These are phyloP conservation scores for Vinca minor DNA, from an alignment of 257 asterid genomes.

Conservation along the genomic window DNA sequence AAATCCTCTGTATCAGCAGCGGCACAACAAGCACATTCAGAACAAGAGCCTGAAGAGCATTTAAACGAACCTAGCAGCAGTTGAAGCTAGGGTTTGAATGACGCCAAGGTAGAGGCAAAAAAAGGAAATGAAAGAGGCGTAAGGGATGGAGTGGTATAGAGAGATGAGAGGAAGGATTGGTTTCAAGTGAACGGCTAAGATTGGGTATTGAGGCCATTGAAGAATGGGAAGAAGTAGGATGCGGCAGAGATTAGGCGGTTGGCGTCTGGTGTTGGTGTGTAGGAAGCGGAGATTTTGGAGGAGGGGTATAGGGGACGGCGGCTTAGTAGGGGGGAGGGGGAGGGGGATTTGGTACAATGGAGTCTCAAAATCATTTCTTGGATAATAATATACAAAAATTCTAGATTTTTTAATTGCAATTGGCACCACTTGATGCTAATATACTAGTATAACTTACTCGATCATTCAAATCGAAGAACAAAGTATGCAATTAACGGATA, in stretches of 20 bases:
- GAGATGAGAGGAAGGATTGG: conserved; percentile 74
- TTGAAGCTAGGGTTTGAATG: conserved; percentile 55
- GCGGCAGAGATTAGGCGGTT: conserved; percentile 89
- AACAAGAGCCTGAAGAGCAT: conserved; percentile 81
- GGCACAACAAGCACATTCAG: conserved; percentile 80
- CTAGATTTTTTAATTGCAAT: too few species aligned
- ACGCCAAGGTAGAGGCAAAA: conserved; percentile 71
- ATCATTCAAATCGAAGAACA: not conserved
- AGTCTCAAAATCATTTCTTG: too few species aligned
- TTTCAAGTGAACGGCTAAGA: conserved; percentile 54
- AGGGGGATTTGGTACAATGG: conserved; percentile 2
- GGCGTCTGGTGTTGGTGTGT: conserved; percentile 58
- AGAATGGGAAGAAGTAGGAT: too few species aligned
- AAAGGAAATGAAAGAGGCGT: conserved; percentile 79
- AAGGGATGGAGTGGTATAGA: conserved; percentile 75
- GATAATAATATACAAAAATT: too few species aligned
- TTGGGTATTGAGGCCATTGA: conserved; percentile 61
- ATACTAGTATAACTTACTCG: conserved; percentile 1
- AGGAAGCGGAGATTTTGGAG: conserved; percentile 22
- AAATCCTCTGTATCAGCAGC: conserved; percentile 61
- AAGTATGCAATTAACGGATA: not conserved
- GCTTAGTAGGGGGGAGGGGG: conserved; percentile 25
- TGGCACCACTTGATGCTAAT: not conserved
- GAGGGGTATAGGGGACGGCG: conserved; percentile 10
- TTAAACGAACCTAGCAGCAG: conserved; percentile 70